A percentile compares a stretch with the other conserved stretches of the same genome.
Conservation (phyloP, 768 basidiomycete genomes). For the Inosperma sp. region DNA sequence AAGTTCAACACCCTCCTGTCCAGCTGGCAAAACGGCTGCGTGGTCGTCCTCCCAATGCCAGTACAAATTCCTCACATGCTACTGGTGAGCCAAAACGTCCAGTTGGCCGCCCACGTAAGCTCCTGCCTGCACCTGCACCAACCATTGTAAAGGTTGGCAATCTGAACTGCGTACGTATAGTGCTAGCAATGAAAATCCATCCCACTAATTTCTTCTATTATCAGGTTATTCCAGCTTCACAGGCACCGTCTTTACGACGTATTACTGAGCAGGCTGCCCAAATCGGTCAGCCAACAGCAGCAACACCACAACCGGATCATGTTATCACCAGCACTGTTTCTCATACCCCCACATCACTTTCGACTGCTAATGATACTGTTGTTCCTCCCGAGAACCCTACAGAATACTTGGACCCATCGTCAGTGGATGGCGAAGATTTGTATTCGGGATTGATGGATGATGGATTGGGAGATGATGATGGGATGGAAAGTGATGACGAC, state of each 20-base stretch:
- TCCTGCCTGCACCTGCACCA: background rate
- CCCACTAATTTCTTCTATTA: background rate
- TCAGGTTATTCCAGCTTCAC: slow-evolving; percentile 1
- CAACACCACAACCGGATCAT: background rate
- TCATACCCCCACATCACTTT: background rate
- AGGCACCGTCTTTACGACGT: background rate
- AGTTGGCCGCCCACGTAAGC: background rate
- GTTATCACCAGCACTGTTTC: background rate
- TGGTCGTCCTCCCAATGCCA: background rate
- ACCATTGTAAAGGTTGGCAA: background rate
- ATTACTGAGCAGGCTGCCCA: background rate
- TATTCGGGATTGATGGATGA: slow-evolving; percentile 1
- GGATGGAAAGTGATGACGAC: background rate
- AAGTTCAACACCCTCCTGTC: background rate
- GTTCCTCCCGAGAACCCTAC: background rate
- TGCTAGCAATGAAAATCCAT: background rate
- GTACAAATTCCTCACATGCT: background rate
- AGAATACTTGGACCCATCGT: background rate
- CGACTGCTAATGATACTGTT: background rate
- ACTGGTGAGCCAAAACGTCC: background rate
- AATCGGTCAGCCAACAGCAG: background rate
- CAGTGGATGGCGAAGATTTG: background rate
- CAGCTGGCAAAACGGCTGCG: background rate
- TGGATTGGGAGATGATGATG: background rate
- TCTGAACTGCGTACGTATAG: background rate